A percentile compares a stretch with the other conserved stretches of the same genome.
Evolutionary conservation across 2,329 filamentous ascomycete species (phyloP).

Genomic region (Scorias spongiosa): DNA sequence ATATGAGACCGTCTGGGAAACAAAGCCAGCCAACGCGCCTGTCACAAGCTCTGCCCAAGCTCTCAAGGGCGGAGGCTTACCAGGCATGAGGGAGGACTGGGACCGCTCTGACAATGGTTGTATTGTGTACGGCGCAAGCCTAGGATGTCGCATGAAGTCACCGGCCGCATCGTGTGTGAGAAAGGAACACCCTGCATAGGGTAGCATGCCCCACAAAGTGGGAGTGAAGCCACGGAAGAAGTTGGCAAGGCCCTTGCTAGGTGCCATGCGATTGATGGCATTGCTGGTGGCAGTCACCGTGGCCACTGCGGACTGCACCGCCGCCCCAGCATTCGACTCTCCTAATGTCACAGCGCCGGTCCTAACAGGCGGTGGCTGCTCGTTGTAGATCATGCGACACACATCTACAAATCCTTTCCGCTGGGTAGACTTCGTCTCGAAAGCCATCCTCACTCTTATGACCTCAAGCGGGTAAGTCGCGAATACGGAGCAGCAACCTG

Average conservation of each 20-base stretch:
- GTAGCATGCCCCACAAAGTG: conserved; percentile 85
- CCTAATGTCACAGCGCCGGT: conserved; percentile 1
- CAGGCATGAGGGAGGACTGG: conserved; percentile 23
- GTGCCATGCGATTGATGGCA: conserved; percentile 37
- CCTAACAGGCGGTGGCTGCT: conserved; percentile 35
- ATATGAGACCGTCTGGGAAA: conserved; percentile 86
- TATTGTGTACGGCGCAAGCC: conserved; percentile 58
- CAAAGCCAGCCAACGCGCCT: conserved; percentile 71
- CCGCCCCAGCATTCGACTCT: not conserved
- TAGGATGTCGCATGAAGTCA: conserved; percentile 60
- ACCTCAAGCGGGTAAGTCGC: conserved; percentile 93
- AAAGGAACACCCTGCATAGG: conserved; percentile 91
- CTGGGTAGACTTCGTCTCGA: conserved; percentile 68
- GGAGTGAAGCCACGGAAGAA: conserved; percentile 92
- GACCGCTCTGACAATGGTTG: conserved; percentile 41
- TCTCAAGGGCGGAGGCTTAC: conserved; percentile 54
- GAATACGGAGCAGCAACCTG: conserved; percentile 82
- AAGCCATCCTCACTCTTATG: conserved; percentile 80
- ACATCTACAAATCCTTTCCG: conserved; percentile 60
- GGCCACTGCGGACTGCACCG: conserved; percentile 20
- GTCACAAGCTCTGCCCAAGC: conserved; percentile 77
- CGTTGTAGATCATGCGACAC: conserved; percentile 73
- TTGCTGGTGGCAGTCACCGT: conserved; percentile 28
- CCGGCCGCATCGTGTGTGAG: conserved; percentile 84
- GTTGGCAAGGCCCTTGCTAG: conserved; percentile 60